phyloP scores from a whole-genome alignment of 768 basidiomycete genomes.

The Plicaturopsis crispa region DNA sequence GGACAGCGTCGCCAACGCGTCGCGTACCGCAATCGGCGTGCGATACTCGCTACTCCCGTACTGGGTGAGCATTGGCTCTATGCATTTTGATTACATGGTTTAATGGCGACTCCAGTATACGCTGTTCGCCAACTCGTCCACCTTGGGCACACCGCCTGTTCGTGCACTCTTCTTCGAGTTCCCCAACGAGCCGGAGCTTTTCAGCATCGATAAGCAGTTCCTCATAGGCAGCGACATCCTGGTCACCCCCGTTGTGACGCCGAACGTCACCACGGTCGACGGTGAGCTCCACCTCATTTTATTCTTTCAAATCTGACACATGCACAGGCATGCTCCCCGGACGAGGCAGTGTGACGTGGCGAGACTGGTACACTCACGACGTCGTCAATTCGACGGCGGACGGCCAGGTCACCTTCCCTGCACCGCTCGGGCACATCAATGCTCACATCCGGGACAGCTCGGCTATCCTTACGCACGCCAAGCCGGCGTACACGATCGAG shows the following conservation, averaged over 20 bases:
- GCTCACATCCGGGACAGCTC: slow-evolving; percentile 69
- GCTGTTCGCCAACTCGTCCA: slow-evolving; percentile 63
- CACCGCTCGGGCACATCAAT: slow-evolving; percentile 69
- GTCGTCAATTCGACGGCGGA: slow-evolving; percentile 35
- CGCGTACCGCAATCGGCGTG: slow-evolving; percentile 60
- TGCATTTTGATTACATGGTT: slow-evolving; percentile 4
- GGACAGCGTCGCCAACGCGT: slow-evolving; percentile 73
- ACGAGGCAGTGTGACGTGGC: slow-evolving; percentile 49
- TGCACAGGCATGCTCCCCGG: slow-evolving; percentile 57
- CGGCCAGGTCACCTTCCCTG: slow-evolving; percentile 42
- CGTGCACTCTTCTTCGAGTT: slow-evolving; percentile 77
- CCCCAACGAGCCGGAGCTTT: slow-evolving; percentile 59
- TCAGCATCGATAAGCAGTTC: slow-evolving; percentile 61
- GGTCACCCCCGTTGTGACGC: slow-evolving; percentile 67
- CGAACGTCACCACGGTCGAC: slow-evolving; percentile 60
- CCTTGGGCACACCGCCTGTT: slow-evolving; percentile 59
- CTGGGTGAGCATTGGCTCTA: slow-evolving; percentile 48
- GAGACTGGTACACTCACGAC: slow-evolving; percentile 69
- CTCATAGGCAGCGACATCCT: slow-evolving; percentile 64
- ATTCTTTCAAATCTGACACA: neutral
- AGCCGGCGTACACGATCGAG: slow-evolving; percentile 59
- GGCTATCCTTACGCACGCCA: slow-evolving; percentile 52
- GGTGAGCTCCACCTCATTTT: slow-evolving; percentile 28
- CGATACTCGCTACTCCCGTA: slow-evolving; percentile 72
- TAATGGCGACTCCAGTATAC: slow-evolving; percentile 45